These are phyloP conservation scores for Ustilago nuda DNA, from an alignment of 1,284 basidiomycete genomes.

Conservation along the genomic window DNA sequence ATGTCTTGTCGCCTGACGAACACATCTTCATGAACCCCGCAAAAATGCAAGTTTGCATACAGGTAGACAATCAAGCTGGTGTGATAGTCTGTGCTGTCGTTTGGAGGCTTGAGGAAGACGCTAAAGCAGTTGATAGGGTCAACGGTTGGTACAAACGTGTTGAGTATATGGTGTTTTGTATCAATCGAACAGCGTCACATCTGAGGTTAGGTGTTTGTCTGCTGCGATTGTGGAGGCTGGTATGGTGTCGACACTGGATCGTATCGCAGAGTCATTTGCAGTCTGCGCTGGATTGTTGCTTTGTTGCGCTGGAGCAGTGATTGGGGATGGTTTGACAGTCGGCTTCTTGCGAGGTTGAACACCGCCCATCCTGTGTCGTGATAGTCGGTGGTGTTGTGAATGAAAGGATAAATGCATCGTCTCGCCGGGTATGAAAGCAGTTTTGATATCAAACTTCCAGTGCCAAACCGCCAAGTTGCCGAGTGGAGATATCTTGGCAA, in stretches of 20 bases:
- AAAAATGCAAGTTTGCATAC: slow-evolving; percentile 43
- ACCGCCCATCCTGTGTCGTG: slow-evolving; percentile 36
- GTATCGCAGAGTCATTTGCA: neutral
- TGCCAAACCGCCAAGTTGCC: too few species aligned
- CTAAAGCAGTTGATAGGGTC: neutral
- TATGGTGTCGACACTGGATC: slow-evolving; percentile 31
- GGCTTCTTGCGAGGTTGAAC: slow-evolving; percentile 34
- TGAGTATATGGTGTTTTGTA: neutral
- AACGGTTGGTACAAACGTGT: too few species aligned
- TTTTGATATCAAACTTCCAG: neutral
- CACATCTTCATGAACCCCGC: slow-evolving; percentile 14
- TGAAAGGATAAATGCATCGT: slow-evolving; percentile 5
- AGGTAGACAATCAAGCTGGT: neutral
- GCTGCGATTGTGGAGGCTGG: slow-evolving; percentile 9
- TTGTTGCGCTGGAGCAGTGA: neutral
- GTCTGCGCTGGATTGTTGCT: neutral
- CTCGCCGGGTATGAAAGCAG: too few species aligned
- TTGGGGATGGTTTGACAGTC: neutral
- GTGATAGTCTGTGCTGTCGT: neutral
- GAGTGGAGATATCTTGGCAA: too few species aligned
- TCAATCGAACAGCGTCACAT: neutral
- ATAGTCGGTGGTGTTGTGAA: slow-evolving; percentile 19
- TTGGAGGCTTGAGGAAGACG: neutral
- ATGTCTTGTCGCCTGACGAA: slow-evolving; percentile 7
- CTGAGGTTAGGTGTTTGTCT: neutral